phyloP scores from a whole-genome alignment of 805 yeast species.

The Ogataea ganodermae region DNA sequence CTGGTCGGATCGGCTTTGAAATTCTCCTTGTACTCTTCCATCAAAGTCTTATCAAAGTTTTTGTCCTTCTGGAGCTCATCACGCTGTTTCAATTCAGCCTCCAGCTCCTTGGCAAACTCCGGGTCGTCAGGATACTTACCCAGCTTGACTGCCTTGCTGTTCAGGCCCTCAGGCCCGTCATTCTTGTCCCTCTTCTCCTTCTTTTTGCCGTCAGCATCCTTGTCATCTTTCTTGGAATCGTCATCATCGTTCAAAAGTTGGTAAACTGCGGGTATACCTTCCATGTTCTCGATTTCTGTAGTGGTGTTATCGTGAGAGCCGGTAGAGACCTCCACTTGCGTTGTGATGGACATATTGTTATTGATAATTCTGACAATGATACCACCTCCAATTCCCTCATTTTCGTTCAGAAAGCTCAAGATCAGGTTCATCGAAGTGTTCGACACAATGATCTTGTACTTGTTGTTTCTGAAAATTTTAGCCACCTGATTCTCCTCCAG shows the following conservation, averaged over 20 bases:
- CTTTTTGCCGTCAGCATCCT: conserved; percentile 9
- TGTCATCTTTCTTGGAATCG: conserved; percentile 18
- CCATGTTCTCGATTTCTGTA: conserved; percentile 39
- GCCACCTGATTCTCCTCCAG: conserved; percentile 82
- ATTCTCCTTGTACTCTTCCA: conserved; percentile 65
- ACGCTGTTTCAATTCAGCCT: conserved; percentile 75
- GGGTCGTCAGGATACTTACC: conserved; percentile 87
- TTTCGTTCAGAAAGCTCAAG: conserved; percentile 84
- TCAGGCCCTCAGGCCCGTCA: conserved; percentile 51
- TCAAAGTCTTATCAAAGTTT: conserved; percentile 43
- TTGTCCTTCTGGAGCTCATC: conserved; percentile 53
- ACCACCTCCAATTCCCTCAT: conserved; percentile 90
- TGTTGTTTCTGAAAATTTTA: conserved; percentile 66
- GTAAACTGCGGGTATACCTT: conserved; percentile 50
- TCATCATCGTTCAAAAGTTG: conserved; percentile 36
- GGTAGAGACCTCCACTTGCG: conserved; percentile 41
- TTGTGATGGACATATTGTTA: conserved; percentile 67
- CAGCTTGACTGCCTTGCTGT: conserved; percentile 71
- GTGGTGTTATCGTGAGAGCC: conserved; percentile 48
- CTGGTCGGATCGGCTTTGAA: conserved; percentile 52
- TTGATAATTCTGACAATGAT: conserved; percentile 82
- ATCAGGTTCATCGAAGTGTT: conserved; percentile 83
- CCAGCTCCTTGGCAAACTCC: conserved; percentile 81
- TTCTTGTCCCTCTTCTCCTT: conserved; percentile 21
- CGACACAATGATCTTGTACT: conserved; percentile 74